Percentiles rank a stretch among this genome's conserved stretches.
These are phyloP conservation scores for Clavispora fructus DNA, from an alignment of 805 yeast genomes.

Conservation along the genomic window DNA sequence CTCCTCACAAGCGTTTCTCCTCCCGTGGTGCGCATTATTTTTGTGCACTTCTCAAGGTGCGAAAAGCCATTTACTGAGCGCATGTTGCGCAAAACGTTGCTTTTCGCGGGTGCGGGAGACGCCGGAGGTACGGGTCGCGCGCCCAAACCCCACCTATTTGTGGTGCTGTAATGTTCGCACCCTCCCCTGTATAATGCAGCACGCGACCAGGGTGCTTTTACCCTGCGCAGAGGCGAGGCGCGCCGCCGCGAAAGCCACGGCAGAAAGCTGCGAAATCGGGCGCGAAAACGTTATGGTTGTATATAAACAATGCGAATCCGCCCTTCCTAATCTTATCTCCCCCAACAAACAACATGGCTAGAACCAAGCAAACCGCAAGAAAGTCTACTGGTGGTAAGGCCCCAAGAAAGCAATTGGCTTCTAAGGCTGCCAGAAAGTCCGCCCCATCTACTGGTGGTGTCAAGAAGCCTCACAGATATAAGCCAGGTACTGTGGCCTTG, in stretches of 20 bases:
- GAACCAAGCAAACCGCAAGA: slow-evolving; percentile 94
- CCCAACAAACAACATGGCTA: slow-evolving; percentile 57
- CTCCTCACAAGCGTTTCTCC: neutral
- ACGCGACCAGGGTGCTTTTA: slow-evolving; percentile 3
- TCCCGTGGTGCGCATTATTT: slow-evolving; percentile 1
- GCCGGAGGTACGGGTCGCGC: slow-evolving; percentile 1
- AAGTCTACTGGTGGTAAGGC: slow-evolving; percentile 95
- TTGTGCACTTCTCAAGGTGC: slow-evolving; percentile 4
- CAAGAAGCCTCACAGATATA: slow-evolving; percentile 92
- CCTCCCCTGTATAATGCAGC: slow-evolving; percentile 7
- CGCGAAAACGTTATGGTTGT: slow-evolving; percentile 1
- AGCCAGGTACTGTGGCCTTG: slow-evolving; percentile 95
- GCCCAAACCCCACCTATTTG: slow-evolving; percentile 3
- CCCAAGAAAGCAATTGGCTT: slow-evolving; percentile 90
- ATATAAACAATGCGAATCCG: slow-evolving; percentile 5
- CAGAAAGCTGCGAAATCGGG: neutral
- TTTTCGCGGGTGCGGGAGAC: neutral
- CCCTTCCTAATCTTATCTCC: neutral
- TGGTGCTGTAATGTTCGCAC: slow-evolving; percentile 10
- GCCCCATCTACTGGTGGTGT: slow-evolving; percentile 93
- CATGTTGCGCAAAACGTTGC: slow-evolving; percentile 5
- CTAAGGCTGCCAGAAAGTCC: slow-evolving; percentile 89
- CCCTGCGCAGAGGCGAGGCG: neutral
- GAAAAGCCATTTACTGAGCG: slow-evolving; percentile 12
- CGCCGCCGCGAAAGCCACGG: neutral